These are phyloP conservation scores for Kwoniella sp. DNA, from an alignment of 768 basidiomycete genomes.

Conservation along the genomic window DNA sequence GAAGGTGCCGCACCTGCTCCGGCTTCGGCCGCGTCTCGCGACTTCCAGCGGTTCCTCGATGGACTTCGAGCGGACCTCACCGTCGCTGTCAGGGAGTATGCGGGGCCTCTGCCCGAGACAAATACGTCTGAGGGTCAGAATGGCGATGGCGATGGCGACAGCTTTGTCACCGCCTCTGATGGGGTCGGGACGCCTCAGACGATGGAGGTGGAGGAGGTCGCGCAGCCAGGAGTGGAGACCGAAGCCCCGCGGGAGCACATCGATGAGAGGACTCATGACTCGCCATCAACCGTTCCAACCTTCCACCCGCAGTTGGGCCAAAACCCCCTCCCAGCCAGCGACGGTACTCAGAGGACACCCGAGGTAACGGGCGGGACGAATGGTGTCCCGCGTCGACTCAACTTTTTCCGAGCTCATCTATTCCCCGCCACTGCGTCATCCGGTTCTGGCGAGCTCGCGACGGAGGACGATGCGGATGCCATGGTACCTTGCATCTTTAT, in stretches of 20 bases:
- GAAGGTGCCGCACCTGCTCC: not conserved
- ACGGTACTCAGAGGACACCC: not conserved
- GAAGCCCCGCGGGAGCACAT: not conserved
- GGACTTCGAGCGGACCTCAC: slow-evolving; percentile 29
- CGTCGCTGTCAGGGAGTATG: slow-evolving; percentile 28
- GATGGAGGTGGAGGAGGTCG: not conserved
- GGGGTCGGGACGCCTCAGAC: not conserved
- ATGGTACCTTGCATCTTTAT: slow-evolving; percentile 40
- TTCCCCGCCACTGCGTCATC: slow-evolving; percentile 16
- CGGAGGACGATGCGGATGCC: slow-evolving; percentile 16
- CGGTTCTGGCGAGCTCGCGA: not conserved
- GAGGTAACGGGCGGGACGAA: slow-evolving; percentile 22
- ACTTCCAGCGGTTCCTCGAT: slow-evolving; percentile 34
- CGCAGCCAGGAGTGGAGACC: not conserved
- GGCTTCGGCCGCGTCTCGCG: not conserved
- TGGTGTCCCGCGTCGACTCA: slow-evolving; percentile 29
- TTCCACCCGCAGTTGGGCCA: slow-evolving; percentile 30
- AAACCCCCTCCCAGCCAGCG: not conserved
- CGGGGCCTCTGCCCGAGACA: slow-evolving; percentile 10
- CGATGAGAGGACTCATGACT: not conserved
- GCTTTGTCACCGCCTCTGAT: slow-evolving; percentile 8
- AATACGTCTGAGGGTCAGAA: not conserved
- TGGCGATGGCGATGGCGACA: slow-evolving; percentile 1
- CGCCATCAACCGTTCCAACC: slow-evolving; percentile 5
- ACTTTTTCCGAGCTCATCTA: slow-evolving; percentile 43